phyloP scores from a whole-genome alignment of 257 asterid species.

The Thymus mandschuricus region DNA sequence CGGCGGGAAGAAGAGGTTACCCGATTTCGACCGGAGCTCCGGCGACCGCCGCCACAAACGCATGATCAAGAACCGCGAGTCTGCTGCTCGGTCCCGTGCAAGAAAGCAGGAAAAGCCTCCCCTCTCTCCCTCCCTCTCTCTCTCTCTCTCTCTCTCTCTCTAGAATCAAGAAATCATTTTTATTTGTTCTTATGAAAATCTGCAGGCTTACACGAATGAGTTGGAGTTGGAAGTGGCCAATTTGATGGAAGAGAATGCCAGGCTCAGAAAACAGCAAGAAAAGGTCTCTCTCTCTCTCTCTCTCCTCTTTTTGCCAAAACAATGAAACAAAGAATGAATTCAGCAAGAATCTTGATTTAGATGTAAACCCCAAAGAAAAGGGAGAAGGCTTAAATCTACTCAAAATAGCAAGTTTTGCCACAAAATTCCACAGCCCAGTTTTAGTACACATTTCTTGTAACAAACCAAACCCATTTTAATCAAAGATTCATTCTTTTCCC shows the following conservation, averaged over 20 bases:
- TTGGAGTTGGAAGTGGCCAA: slow-evolving; percentile 63
- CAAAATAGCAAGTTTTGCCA: slow-evolving; percentile 2
- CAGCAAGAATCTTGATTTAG: not conserved
- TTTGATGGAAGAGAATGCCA: slow-evolving; percentile 67
- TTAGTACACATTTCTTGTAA: slow-evolving; percentile 13
- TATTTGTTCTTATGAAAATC: no score
- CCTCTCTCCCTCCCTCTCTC: slow-evolving; percentile 8
- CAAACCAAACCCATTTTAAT: no score
- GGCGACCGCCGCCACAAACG: slow-evolving; percentile 64
- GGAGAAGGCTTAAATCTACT: not conserved
- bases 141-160: not conserved
- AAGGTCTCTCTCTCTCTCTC: slow-evolving; percentile 39
- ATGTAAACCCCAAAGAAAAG: not conserved
- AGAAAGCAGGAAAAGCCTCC: slow-evolving; percentile 66
- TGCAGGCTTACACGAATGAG: slow-evolving; percentile 80
- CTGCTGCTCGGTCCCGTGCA: slow-evolving; percentile 82
- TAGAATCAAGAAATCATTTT: not conserved
- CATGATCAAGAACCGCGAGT: slow-evolving; percentile 88
- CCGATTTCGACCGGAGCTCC: slow-evolving; percentile 34
- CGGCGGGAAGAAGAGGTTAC: slow-evolving; percentile 44
- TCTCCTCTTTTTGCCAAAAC: not conserved
- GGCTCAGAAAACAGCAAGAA: slow-evolving; percentile 63
- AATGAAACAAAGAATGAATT: slow-evolving; percentile 4
- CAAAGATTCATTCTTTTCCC: not conserved
- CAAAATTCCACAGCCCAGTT: slow-evolving; percentile 2